Evolutionary conservation across 2,329 filamentous ascomycete genomes (phyloP).

Genomic region (Fusarium brevicatenulatum): DNA sequence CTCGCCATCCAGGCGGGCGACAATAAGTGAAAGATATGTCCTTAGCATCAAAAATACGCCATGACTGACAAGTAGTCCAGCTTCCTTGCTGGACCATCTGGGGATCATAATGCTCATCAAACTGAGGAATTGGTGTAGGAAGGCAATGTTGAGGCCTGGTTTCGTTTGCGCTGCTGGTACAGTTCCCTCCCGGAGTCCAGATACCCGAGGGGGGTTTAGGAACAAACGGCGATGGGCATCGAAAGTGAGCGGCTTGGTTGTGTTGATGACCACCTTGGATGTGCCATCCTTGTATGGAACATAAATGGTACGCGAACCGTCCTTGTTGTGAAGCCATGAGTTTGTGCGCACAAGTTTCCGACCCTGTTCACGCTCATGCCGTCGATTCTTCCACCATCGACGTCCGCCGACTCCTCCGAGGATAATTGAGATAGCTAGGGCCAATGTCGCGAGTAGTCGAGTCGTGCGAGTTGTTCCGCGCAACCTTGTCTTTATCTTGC

Average conservation of each 20-base stretch:
- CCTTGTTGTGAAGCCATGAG: constrained; percentile 91
- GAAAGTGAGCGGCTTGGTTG: constrained; percentile 92
- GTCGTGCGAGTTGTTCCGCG: constrained; percentile 74
- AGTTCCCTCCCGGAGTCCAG: constrained; percentile 76
- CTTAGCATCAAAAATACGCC: constrained; percentile 88
- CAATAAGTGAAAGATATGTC: constrained; percentile 92
- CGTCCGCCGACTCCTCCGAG: constrained; percentile 81
- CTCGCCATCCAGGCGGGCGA: constrained; percentile 92
- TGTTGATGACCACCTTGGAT: constrained; percentile 89
- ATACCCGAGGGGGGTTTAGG: constrained; percentile 86
- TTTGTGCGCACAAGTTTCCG: constrained; percentile 86
- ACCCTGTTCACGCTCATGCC: constrained; percentile 84
- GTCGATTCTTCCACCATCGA: constrained; percentile 77
- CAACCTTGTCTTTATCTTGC: constrained; percentile 63
- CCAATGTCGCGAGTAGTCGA: constrained; percentile 79
- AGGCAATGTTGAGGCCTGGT: constrained; percentile 92
- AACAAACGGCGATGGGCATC: constrained; percentile 95
- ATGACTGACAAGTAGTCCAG: constrained; percentile 88
- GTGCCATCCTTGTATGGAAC: constrained; percentile 91
- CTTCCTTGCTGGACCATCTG: constrained; percentile 94
- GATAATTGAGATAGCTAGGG: constrained; percentile 81
- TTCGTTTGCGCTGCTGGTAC: constrained; percentile 92
- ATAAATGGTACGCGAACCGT: constrained; percentile 93
- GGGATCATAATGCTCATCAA: constrained; percentile 98
- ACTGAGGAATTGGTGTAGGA: constrained; percentile 95